Evolutionary conservation across 2,329 filamentous ascomycete genomes (phyloP).

Genomic region (Hysterium pulicare): DNA sequence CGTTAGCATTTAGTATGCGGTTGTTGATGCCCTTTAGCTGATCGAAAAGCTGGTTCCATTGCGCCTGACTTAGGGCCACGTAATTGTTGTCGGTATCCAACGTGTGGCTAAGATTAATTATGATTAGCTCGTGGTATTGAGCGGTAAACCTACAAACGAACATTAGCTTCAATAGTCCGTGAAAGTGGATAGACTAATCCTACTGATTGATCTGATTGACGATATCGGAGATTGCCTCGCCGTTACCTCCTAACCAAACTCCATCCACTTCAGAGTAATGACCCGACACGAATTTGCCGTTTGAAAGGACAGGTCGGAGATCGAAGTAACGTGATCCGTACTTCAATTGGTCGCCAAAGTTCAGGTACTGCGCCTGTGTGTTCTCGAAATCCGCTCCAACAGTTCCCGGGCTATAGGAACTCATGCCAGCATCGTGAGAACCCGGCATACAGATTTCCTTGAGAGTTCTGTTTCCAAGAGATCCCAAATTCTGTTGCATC

Average conservation of each 20-base stretch:
- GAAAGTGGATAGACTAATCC: background rate
- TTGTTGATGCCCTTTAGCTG: constrained; percentile 43
- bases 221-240: constrained; percentile 43
- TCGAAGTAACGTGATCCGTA: constrained; percentile 50
- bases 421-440: constrained; percentile 51
- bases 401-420: constrained; percentile 38
- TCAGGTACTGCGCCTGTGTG: constrained; percentile 46
- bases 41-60: constrained; percentile 45
- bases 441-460: constrained; percentile 49
- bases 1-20: constrained; percentile 27
- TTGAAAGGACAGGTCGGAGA: constrained; percentile 42
- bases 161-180: background rate
- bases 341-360: constrained; percentile 46
- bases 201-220: constrained; percentile 43
- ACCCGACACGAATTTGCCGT: constrained; percentile 41
- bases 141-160: constrained; percentile 36
- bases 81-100: constrained; percentile 41
- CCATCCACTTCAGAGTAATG: constrained; percentile 41
- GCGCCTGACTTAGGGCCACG: constrained; percentile 35
- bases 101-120: constrained; percentile 47
- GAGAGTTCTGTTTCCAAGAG: constrained; percentile 39
- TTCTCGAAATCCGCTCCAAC: constrained; percentile 40
- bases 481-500: constrained; percentile 41
- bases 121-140: constrained; percentile 45
- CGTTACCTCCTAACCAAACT: constrained; percentile 45